Evolutionary conservation across 2,329 filamentous ascomycete genomes (phyloP).

Genomic region (Trichoderma sp.): DNA sequence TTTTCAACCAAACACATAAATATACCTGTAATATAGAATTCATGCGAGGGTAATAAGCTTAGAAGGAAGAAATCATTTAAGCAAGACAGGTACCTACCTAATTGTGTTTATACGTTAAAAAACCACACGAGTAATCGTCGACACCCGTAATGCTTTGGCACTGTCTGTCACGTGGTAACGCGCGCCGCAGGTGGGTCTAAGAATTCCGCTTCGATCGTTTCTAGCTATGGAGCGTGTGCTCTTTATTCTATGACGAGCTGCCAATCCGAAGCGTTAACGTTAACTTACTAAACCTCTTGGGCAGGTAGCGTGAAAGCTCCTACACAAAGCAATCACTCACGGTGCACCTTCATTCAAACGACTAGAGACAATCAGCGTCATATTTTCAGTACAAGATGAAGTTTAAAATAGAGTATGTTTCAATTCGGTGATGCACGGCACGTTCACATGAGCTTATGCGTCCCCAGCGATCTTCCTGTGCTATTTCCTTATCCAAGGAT

Average conservation of each 20-base stretch:
- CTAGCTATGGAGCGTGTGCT: background rate
- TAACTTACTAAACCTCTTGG: background rate
- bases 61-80: background rate
- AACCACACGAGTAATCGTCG: background rate
- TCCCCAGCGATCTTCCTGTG: constrained; percentile 52
- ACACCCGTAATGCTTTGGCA: background rate
- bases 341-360: background rate
- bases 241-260: background rate
- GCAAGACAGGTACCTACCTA: background rate
- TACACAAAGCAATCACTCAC: background rate
- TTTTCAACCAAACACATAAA: background rate
- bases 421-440: background rate
- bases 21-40: constrained; percentile 7
- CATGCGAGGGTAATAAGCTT: background rate
- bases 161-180: background rate
- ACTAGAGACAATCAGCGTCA: background rate
- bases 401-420: constrained; percentile 21
- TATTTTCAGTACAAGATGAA: constrained; percentile 1
- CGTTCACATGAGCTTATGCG: background rate
- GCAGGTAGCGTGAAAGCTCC: constrained; percentile 7
- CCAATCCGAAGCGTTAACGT: background rate
- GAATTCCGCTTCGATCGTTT: background rate
- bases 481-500: constrained; percentile 60
- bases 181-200: background rate
- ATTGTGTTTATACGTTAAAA: background rate